Base-by-base conservation (phyloP, 192 early-diverging fungal genomes). In the Backusella parvicylindrica region DNA sequence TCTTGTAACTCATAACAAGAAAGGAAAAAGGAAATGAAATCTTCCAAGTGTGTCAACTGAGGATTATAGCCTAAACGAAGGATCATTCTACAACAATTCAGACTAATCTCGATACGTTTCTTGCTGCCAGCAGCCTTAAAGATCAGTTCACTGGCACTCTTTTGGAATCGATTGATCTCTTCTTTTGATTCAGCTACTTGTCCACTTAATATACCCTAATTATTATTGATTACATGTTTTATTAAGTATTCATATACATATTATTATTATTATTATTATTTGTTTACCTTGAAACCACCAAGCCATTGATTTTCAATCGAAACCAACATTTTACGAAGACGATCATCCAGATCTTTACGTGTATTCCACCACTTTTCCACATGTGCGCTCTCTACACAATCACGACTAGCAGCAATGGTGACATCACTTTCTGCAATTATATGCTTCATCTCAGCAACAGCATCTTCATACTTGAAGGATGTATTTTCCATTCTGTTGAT, bases 361-460 rank as follows among this genome's bases (percentile, higher is more conserved):
- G 75, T 80, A 49, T 83, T 86, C 96, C 96, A 98, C 98, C 98
- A 99, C 28, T 82, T 70, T 9, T 83, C 78, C 68, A 94, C 94
- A 43, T 95, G 91, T 6, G 86, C 80, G 13, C 85, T 87, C 0
- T 86, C 88, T 32, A 74, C 53, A 71, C 83, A 86, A 32, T 65
- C 73, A 41, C 79, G 80, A 8, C 86, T 84, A 6, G 73, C 78
- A 76, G 84, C 84, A 68, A 93, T 90, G 0, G 93, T 92, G n/a
- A 84, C 74, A 64, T 94, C 90, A 50, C 92, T 96, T 28, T 75
- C 80, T 9, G 76, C 64, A 36, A 98, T 88, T 56, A 97, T 94
- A 6, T 80, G 81, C 3, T 89, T 77, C 28, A 98, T 80, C 67
- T 92, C 89, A 1, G 67, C 79, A n/a, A 92, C 71, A 0, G 87